A percentile compares a stretch with the other conserved stretches of the same genome.
Evolutionary conservation across 306 rosid genomes (phyloP).

Genomic region (Senna siamea): DNA sequence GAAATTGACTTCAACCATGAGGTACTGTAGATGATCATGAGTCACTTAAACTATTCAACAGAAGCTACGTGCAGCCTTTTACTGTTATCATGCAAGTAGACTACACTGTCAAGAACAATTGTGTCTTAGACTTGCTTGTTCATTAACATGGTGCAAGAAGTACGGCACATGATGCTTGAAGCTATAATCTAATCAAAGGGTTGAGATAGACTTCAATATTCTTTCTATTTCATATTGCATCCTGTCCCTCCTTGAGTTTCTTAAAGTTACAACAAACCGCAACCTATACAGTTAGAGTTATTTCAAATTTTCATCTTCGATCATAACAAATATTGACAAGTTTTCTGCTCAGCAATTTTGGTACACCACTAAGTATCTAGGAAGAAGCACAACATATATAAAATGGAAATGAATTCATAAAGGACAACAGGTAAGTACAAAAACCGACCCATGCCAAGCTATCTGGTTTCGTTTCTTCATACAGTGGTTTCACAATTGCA

Average conservation of each 20-base stretch:
- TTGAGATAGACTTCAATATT: neutral
- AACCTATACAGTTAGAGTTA: neutral
- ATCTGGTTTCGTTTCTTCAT: slow-evolving; percentile 54
- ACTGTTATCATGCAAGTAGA: neutral
- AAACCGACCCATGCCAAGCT: slow-evolving; percentile 71
- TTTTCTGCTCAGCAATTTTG: neutral
- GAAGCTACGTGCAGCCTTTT: neutral
- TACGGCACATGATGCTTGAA: neutral
- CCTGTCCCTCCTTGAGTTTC: neutral
- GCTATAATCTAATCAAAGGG: neutral
- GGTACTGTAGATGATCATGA: neutral
- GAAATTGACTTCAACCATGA: neutral
- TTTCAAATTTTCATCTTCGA: neutral
- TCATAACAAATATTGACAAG: neutral
- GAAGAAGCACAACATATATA: too few species aligned
- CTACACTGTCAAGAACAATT: neutral
- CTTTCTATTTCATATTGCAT: neutral
- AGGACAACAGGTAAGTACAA: slow-evolving; percentile 6
- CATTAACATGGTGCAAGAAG: neutral
- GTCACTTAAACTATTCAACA: neutral
- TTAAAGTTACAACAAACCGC: neutral
- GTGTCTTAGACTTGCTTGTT: too few species aligned
- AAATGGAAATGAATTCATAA: neutral
- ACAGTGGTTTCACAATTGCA: slow-evolving; percentile 73
- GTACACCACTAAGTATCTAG: neutral